Conservation (phyloP, 139 green algal species). For the Nannochloris sp. region DNA sequence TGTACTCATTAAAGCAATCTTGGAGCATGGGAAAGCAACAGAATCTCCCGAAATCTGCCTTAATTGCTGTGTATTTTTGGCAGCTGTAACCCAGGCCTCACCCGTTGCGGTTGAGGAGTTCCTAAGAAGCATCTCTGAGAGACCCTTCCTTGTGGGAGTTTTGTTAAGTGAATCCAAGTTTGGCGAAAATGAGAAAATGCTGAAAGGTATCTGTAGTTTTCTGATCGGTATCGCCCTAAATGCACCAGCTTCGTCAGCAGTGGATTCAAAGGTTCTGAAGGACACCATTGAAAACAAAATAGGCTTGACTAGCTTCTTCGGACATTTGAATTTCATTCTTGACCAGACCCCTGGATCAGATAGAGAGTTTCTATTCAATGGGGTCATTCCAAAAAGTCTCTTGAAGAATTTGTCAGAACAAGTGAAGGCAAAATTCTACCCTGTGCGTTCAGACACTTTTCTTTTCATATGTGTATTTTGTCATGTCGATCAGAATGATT, state of each 20-base stretch:
- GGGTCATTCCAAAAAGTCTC: too few species aligned
- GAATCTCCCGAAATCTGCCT: not conserved
- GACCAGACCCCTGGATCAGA: not conserved
- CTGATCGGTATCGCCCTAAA: not conserved
- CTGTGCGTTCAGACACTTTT: too few species aligned
- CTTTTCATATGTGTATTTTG: too few species aligned
- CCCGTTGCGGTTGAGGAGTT: not conserved
- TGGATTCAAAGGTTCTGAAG: not conserved
- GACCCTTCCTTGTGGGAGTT: not conserved
- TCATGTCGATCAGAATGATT: too few species aligned
- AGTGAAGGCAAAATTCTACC: too few species aligned
- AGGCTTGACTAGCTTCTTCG: not conserved
- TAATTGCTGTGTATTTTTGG: not conserved
- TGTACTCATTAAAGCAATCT: not conserved
- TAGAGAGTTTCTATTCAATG: not conserved
- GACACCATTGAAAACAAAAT: not conserved
- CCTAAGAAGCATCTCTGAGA: not conserved
- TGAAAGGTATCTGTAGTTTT: not conserved
- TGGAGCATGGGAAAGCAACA: not conserved
- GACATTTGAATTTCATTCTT: constrained; percentile 3
- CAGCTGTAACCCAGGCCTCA: not conserved
- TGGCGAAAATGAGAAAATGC: not conserved
- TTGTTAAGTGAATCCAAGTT: not conserved
- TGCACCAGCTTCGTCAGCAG: not conserved
- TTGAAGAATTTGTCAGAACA: too few species aligned